Base-by-base conservation (phyloP, 768 basidiomycete genomes). In the Lepiota subincarnata region DNA sequence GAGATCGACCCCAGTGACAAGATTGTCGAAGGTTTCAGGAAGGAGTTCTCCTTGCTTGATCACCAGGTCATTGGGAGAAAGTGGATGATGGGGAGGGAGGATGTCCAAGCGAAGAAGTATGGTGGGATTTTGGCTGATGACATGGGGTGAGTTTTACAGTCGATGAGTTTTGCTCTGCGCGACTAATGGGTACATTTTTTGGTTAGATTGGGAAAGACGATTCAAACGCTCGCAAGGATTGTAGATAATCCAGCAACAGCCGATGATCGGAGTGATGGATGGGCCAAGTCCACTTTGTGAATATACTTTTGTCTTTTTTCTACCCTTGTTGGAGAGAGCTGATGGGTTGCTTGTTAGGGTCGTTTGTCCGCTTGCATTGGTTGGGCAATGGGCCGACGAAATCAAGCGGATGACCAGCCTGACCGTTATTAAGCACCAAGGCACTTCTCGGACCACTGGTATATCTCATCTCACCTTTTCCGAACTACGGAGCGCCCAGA, bases 101-200 rank as follows among this genome's bases (percentile, higher is more conserved):
- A 78, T 57, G 46, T 66, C 1, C 67, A 76, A 6, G 84, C 82
- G 28, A 91, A 90, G 68, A 83, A 86, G 59, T 73, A 62, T 6
- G 95, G 96, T 1, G 96, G 96, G 0, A 93, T 98, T 59, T 71
- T 97, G 12, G 93, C 93, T 4, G 94, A 98, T 65, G 90, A 90
- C 62, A 91, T 91, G 87, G 89, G 88, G 88, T 87, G 60, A 45
- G 75, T 59, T n/a, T 18, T 41, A 24, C 16, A 12, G n/a, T 46
- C 44, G 26, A 26, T 44, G n/a, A 14, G 14, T 39, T 18, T 46
- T 24, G n/a, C 6, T 31, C 6, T 10, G 19, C 3, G 31, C 8
- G 14, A 24, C 16, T 41, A 4, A 40, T 3, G 22, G 8, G 47
- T 50, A 39, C 58, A 22, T 16, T 39, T 24, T n/a, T 37, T 48